Evolutionary conservation across 345 rosid genomes (phyloP).

Genomic region (Eucalyptus sp.): DNA sequence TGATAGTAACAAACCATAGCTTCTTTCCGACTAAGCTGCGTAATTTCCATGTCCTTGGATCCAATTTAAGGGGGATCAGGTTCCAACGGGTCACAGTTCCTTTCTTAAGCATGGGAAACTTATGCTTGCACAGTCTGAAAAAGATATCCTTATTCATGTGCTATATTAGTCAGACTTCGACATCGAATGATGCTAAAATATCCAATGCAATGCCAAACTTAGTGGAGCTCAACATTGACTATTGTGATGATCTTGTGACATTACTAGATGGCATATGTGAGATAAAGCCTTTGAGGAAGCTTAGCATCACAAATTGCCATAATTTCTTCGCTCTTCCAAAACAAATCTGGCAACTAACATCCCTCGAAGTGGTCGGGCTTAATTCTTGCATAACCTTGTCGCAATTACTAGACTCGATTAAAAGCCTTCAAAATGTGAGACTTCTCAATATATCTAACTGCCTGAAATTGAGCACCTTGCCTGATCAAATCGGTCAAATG

Average conservation of each 20-base stretch:
- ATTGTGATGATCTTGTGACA: slow-evolving; percentile 24
- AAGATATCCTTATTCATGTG: slow-evolving; percentile 39
- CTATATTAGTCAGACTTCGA: slow-evolving; percentile 12
- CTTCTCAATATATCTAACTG: slow-evolving; percentile 5
- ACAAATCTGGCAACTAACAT: slow-evolving; percentile 6
- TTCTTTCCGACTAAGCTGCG: slow-evolving; percentile 9
- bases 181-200: background rate
- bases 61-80: slow-evolving; percentile 46
- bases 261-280: slow-evolving; percentile 11
- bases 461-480: background rate
- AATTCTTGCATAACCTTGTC: slow-evolving; percentile 28
- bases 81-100: slow-evolving; percentile 26
- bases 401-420: slow-evolving; percentile 23
- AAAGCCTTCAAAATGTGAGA: slow-evolving; percentile 11
- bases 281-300: background rate
- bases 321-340: slow-evolving; percentile 23
- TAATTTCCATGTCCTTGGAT: slow-evolving; percentile 16
- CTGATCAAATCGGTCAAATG: background rate
- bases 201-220: slow-evolving; percentile 15
- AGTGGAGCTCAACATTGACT: slow-evolving; percentile 35
- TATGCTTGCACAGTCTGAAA: slow-evolving; percentile 7
- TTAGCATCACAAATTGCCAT: background rate
- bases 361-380: slow-evolving; percentile 19
- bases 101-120: background rate
- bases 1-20: slow-evolving; percentile 24